Evolutionary conservation across 352 stramenopile genomes (phyloP), one percentile per base, ranked within the genome.

Genomic region (Phytophthora pistaciae): DNA sequence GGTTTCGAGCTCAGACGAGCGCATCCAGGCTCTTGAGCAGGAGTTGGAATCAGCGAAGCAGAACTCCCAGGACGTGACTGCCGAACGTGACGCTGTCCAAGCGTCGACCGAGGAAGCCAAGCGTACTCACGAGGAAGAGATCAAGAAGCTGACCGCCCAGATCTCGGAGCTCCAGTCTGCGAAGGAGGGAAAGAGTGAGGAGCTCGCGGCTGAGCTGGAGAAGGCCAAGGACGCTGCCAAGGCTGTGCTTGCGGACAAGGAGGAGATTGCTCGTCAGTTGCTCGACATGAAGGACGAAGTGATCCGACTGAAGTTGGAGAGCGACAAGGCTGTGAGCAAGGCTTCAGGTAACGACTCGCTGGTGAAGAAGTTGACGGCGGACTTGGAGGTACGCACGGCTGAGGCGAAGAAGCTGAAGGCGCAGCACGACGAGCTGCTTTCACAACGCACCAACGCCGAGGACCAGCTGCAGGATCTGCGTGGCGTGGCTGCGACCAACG

Each of bases 251-350:
- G 60, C 54, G 0, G 86, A 90, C 14, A 91, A 88, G 63, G 69
- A 86, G 13, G 73, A 82, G 13, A n/a, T 71, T 8, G 48, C 40
- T 2, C 64, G 68, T 31, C 68, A 82, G 25, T 38, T 92, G 25
- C 70, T 60, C 4, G 60, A 70, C 21, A 77, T 92, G 31, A 87
- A 92, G 75, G 80, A 90, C 29, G 71, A 91, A 40, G 64, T 91
- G n/a, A 52, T 85, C 6, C 49, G 72, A 0, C 57, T 86, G 8
- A 83, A 86, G 61, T 66, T 88, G 3, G 56, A 85, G 38, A 71
- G 46, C 3, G 72, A 90, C 48, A 82, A 82, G 31, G 76, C 73
- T 31, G 21, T 61, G 0, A 75, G 80, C 57, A 54, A 79, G 21
- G 79, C 69, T 14, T 68, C 76, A 2, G 57, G 25, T 9, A 80